Base-by-base conservation (phyloP, 2,329 filamentous ascomycete species). In the Fusarium sterilihyphosum region DNA sequence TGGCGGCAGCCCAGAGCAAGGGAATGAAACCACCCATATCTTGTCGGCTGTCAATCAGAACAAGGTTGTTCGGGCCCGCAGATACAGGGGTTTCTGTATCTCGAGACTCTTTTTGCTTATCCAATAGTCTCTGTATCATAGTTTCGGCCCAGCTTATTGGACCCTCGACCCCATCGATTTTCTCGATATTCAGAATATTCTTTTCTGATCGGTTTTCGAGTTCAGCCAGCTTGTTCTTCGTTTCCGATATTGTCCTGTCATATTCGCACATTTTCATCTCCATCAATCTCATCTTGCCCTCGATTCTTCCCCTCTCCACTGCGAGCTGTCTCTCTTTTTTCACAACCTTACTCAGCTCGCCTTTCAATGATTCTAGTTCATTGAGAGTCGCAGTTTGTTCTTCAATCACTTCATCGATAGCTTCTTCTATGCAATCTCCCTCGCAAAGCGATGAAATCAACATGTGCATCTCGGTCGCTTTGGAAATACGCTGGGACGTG, bases 341-440 rank as follows among this genome's bases (percentile, higher is more conserved):
- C 11, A 7, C 59, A 18, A 66, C 4, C 2, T 3, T 24, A 1
- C 22, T 6, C 2, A 46, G 11, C 2, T 18, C 24, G 1, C 2
- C 24, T 18, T 12, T 5, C 8, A 43, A 11, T 0, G 8, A 17
- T 9, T 22, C 24, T 3, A 49, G 46, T 8, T 49, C 20, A 8
- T 10, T 14, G 6, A 20, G 2, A 5, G 18, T 22, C 26, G 13
- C 13, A 11, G 9, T 8, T 6, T 29, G 26, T 5, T 22, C 4
- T 8, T 49, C 6, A 5, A 22, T 16, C 3, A 1, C 3, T 3
- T 3, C 0, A 6, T 16, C 20, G 5, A 49, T 18, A 12, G 3
- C 2, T 6, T 9, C 16, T 8, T 10, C 24, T 1, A 4, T 2
- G 0, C 10, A 0, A 3, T 38, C 22, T 2, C 3, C 2, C 13